Evolutionary conservation across 2,329 filamentous ascomycete species (phyloP).

Genomic region (Stagonosporopsis cucurbitacearum): DNA sequence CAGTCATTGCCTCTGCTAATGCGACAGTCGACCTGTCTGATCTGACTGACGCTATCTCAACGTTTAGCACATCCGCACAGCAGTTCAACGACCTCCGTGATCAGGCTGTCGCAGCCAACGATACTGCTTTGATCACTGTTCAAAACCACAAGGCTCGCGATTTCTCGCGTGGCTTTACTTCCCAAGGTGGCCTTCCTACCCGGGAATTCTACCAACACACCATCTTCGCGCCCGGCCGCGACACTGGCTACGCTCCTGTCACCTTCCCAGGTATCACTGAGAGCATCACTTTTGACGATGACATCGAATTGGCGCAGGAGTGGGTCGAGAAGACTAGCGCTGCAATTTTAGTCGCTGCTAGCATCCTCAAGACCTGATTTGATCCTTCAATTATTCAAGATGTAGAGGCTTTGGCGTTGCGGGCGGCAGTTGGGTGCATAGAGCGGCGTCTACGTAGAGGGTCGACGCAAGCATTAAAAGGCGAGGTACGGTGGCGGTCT

Average conservation of each 20-base stretch:
- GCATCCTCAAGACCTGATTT: slow-evolving; percentile 37
- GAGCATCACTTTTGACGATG: slow-evolving; percentile 42
- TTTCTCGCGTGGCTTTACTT: slow-evolving; percentile 55
- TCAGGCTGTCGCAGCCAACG: slow-evolving; percentile 35
- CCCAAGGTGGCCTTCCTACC: slow-evolving; percentile 54
- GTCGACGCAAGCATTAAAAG: neutral
- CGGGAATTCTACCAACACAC: slow-evolving; percentile 56
- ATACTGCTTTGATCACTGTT: slow-evolving; percentile 39
- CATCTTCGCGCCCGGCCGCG: slow-evolving; percentile 55
- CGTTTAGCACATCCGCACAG: slow-evolving; percentile 41
- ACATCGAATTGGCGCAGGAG: slow-evolving; percentile 39
- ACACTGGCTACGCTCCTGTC: slow-evolving; percentile 49
- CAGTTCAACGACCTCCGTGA: slow-evolving; percentile 40
- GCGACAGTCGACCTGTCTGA: slow-evolving; percentile 40
- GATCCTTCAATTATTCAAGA: neutral
- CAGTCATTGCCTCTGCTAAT: slow-evolving; percentile 37
- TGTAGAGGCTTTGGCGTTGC: slow-evolving; percentile 1
- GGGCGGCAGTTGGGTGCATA: slow-evolving; percentile 1
- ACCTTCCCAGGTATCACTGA: slow-evolving; percentile 50
- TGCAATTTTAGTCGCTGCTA: slow-evolving; percentile 43
- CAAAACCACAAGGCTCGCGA: slow-evolving; percentile 56
- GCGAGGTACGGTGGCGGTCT: neutral
- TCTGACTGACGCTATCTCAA: slow-evolving; percentile 46
- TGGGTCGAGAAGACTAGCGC: slow-evolving; percentile 46
- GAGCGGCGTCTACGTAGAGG: neutral